A percentile compares a stretch with the other conserved stretches of the same genome.
phyloP scores from a whole-genome alignment of 202 grass and related monocot genomes.

The Alloteropsis angusta region DNA sequence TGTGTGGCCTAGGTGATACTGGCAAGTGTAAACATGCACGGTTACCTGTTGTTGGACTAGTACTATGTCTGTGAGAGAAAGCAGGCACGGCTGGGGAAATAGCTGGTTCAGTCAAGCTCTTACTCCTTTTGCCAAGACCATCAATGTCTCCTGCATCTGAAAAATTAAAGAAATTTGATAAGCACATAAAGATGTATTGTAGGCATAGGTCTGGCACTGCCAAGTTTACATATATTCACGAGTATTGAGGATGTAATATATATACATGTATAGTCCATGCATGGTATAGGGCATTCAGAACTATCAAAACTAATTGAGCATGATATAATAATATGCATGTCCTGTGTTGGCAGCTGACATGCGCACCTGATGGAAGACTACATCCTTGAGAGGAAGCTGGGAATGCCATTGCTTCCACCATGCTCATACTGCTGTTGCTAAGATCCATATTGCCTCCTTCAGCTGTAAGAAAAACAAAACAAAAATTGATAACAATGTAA shows the following conservation, averaged over 20 bases:
- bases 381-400: neutral
- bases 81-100: neutral
- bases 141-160: neutral
- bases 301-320: neutral
- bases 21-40: neutral
- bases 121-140: neutral
- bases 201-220: too few relatives aligned
- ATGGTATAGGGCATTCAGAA: neutral
- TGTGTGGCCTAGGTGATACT: neutral
- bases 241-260: too few relatives aligned
- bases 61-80: too few relatives aligned
- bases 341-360: neutral
- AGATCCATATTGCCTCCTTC: neutral
- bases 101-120: conserved; percentile 15
- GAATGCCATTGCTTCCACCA: neutral
- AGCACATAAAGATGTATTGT: too few relatives aligned
- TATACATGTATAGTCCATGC: too few relatives aligned
- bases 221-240: too few relatives aligned
- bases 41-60: neutral
- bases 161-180: neutral
- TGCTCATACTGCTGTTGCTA: neutral
- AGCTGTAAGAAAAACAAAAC: neutral
- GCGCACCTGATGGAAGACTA: neutral
- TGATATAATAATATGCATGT: neutral
- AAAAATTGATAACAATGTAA: neutral